Evolutionary conservation across 306 rosid genomes (phyloP), one percentile per base, ranked within the genome.

Genomic region (Rosa multiflora): DNA sequence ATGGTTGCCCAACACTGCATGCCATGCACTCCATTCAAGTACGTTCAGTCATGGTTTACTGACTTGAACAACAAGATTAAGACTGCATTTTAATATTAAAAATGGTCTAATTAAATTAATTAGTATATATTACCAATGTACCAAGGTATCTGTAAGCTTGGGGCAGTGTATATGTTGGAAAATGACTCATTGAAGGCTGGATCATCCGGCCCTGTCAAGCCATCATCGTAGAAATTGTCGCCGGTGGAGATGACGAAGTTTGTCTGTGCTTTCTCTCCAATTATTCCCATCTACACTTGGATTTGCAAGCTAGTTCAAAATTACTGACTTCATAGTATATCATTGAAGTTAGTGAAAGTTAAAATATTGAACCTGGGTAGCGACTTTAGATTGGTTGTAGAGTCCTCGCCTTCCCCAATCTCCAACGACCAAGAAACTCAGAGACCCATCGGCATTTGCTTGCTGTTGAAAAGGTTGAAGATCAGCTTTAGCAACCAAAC

Each of bases 1-100:
- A 82, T 92, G 98, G 82, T 92, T 92, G 2, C 98, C 98, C 82
- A 94, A 74, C 77, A 92, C 98, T 94, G 87, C 72, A 23, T 17
- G 21, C 9, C 20, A 37, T 37, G 29, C 21, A 32, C 52, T 14
- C 2, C 20, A 46, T 21, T 43, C 1, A 61, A 35, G 14, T 64
- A 5, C 4, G 10, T 26, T 13, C 40, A 63, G 62, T 55, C 5
- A 55, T 5, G 44, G 15, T 10, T 61, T 26, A 3, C 35, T 10
- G 13, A 26, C 67, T 61, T 61, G 39, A 61, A 26, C 67, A 63
- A 13, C 67, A 21, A 61, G 39, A 10, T 61, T 21, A 21, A 23
- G 67, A 21, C 26, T 4, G n/a, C 5, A 12, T 32, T 29, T 29
- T 63, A 20, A 21, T 32, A 59, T 9, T 23, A 9, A 10, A 20